phyloP scores from a whole-genome alignment of 2,329 filamentous ascomycete species.

The Pseudocercospora eumusae region DNA sequence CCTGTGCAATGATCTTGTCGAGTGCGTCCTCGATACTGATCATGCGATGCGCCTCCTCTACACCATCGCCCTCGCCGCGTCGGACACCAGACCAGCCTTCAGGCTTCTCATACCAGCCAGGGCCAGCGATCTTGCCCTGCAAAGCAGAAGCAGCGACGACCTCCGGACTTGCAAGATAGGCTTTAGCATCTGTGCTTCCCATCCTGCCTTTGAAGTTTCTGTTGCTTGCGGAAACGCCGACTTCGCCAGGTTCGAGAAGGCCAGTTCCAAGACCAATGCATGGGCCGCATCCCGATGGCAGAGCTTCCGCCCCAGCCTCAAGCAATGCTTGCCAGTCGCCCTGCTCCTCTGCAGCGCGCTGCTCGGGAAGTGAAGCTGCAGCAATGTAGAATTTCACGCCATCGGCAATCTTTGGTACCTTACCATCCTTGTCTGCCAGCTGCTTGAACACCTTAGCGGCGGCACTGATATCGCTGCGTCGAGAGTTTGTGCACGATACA shows the following conservation, averaged over 20 bases:
- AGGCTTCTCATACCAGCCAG: constrained; percentile 75
- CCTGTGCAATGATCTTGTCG: constrained; percentile 68
- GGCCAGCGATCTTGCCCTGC: constrained; percentile 69
- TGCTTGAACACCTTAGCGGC: constrained; percentile 85
- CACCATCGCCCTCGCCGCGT: constrained; percentile 70
- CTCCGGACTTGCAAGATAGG: constrained; percentile 86
- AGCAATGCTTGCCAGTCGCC: constrained; percentile 85
- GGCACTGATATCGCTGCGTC: constrained; percentile 76
- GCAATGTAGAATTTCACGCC: constrained; percentile 87
- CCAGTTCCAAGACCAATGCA: constrained; percentile 85
- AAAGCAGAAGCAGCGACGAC: constrained; percentile 89
- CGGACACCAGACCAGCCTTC: constrained; percentile 67
- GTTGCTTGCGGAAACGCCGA: constrained; percentile 81
- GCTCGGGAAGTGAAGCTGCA: constrained; percentile 77
- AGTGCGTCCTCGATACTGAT: constrained; percentile 69
- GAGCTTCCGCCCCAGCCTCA: constrained; percentile 71
- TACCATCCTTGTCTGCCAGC: constrained; percentile 64
- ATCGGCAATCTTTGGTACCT: constrained; percentile 68
- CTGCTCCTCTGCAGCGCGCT: constrained; percentile 71
- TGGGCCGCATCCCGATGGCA: constrained; percentile 75
- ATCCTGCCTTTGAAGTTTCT: constrained; percentile 91
- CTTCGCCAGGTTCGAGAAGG: constrained; percentile 79
- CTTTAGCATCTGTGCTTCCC: constrained; percentile 76
- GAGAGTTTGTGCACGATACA: constrained; percentile 85
- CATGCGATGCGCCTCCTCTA: constrained; percentile 64